Conservation (phyloP, 1,284 basidiomycete genomes). For the Marasmius fiardii region DNA sequence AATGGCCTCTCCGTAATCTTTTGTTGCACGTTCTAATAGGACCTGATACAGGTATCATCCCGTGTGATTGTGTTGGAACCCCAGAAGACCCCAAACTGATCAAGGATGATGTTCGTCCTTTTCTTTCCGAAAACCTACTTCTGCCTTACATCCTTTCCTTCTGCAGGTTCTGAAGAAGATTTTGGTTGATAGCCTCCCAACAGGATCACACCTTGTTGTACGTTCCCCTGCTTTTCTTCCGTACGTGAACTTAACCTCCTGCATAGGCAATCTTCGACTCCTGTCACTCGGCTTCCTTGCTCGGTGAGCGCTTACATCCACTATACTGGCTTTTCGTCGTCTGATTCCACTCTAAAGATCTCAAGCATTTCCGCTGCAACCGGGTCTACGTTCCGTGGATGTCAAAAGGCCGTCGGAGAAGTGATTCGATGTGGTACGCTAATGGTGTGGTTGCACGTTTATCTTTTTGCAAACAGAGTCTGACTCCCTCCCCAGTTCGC, state of each 20-base stretch:
- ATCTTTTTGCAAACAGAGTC: not conserved
- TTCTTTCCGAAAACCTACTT: not conserved
- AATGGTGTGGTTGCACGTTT: constrained; percentile 22
- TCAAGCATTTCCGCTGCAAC: constrained; percentile 44
- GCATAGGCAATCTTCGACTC: constrained; percentile 43
- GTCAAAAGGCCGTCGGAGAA: constrained; percentile 37
- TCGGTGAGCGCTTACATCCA: constrained; percentile 25
- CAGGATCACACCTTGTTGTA: constrained; percentile 36
- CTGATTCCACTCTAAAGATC: constrained; percentile 23
- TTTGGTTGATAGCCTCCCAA: constrained; percentile 38
- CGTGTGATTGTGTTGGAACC: constrained; percentile 20
- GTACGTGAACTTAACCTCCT: not conserved
- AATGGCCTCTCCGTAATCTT: constrained; percentile 1
- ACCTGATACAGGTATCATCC: constrained; percentile 13
- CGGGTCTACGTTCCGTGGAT: constrained; percentile 44
- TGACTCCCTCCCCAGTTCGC: constrained; percentile 13
- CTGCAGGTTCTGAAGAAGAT: constrained; percentile 35
- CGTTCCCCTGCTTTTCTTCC: constrained; percentile 12
- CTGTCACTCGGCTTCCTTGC: constrained; percentile 43
- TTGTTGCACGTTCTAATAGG: not conserved
- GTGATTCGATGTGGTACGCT: constrained; percentile 29
- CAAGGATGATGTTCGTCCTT: constrained; percentile 34
- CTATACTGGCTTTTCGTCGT: not conserved
- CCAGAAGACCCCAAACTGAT: no score
- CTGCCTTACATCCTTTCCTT: not conserved